These are phyloP conservation scores for Ramaria rubella DNA, from an alignment of 768 basidiomycete genomes.

Conservation along the genomic window DNA sequence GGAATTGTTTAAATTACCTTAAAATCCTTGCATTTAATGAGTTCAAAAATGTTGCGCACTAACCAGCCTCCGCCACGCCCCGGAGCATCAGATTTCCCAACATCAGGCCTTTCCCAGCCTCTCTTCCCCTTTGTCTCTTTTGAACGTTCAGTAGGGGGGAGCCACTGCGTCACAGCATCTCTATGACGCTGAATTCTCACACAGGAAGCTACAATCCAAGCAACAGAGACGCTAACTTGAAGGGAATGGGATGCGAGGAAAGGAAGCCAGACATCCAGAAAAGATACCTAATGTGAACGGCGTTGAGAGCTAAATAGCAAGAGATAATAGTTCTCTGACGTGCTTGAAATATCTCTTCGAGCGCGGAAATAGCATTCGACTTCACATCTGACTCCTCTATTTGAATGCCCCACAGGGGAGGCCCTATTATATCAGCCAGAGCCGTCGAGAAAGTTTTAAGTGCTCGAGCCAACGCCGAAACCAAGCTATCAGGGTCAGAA, in stretches of 20 bases:
- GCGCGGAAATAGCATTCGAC: constrained; percentile 47
- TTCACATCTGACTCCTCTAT: constrained; percentile 36
- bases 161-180: constrained; percentile 50
- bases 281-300: background rate
- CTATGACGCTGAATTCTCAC: constrained; percentile 48
- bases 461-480: constrained; percentile 56
- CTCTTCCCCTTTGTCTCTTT: constrained; percentile 52
- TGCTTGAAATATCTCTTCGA: constrained; percentile 59
- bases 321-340: constrained; percentile 8
- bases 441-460: constrained; percentile 53
- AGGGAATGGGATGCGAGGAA: constrained; percentile 42
- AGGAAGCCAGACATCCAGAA: constrained; percentile 60
- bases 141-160: constrained; percentile 48
- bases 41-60: constrained; percentile 39
- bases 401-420: constrained; percentile 60
- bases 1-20: constrained; percentile 37
- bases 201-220: constrained; percentile 50
- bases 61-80: constrained; percentile 54
- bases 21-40: constrained; percentile 45
- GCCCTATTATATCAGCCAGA: constrained; percentile 62
- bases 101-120: constrained; percentile 66
- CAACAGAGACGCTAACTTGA: constrained; percentile 43
- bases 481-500: constrained; percentile 34
- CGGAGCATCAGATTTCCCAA: constrained; percentile 31
- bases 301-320: background rate